A percentile compares a stretch with the other conserved stretches of the same genome.
These are phyloP conservation scores for Fomitopsis palustris DNA, from an alignment of 1,284 basidiomycete species.

Conservation along the genomic window DNA sequence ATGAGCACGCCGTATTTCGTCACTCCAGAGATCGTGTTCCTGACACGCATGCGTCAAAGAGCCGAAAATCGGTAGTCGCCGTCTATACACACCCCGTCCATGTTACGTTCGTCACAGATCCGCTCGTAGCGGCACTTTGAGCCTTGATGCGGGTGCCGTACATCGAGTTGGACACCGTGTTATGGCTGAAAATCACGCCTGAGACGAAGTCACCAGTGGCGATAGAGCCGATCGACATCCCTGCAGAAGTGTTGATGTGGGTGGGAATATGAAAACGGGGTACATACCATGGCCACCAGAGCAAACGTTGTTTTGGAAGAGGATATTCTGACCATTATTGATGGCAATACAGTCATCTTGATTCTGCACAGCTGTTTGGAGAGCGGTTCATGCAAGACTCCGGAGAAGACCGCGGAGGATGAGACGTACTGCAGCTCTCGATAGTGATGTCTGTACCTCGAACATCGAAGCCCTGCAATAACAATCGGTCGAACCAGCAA, in stretches of 20 bases:
- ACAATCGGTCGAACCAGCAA: neutral
- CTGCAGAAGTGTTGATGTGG: neutral
- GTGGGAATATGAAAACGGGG: too few species aligned
- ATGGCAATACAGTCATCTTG: constrained; percentile 66
- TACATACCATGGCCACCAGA: constrained; percentile 47
- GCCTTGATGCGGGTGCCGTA: neutral
- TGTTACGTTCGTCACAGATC: neutral
- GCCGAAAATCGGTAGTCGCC: neutral
- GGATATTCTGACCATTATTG: constrained; percentile 52
- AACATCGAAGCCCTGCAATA: constrained; percentile 6
- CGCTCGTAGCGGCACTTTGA: neutral
- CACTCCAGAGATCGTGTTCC: neutral
- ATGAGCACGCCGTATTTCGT: neutral
- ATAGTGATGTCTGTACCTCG: constrained; percentile 6
- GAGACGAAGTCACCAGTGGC: constrained; percentile 41
- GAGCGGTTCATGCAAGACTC: neutral
- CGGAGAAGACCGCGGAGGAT: neutral
- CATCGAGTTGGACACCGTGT: constrained; percentile 32
- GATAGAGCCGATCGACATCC: constrained; percentile 43
- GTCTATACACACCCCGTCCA: neutral
- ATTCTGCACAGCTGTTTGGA: constrained; percentile 12
- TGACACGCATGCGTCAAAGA: neutral
- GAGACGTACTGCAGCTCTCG: constrained; percentile 1
- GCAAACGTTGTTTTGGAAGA: constrained; percentile 52
- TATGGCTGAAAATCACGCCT: constrained; percentile 42